Conservation (phyloP, 2,329 filamentous ascomycete genomes). For the Shiraia bambusicola region DNA sequence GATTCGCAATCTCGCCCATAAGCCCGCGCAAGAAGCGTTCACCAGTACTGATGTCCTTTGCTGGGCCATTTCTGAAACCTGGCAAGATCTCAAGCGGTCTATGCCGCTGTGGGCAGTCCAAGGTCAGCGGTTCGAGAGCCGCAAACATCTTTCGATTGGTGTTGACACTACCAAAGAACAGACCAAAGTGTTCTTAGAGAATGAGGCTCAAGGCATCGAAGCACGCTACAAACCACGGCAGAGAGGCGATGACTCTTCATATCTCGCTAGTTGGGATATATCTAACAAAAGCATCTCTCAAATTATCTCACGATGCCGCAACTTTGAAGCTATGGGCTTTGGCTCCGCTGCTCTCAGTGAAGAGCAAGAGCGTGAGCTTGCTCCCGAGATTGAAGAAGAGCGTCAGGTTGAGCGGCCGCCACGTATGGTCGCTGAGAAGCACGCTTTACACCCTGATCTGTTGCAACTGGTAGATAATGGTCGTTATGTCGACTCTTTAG, state of each 20-base stretch:
- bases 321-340: conserved; percentile 33
- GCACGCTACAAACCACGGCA: conserved; percentile 52
- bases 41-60: conserved; percentile 56
- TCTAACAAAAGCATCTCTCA: conserved; percentile 18
- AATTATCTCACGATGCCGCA: conserved; percentile 23
- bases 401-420: conserved; percentile 55
- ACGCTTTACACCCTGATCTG: conserved; percentile 47
- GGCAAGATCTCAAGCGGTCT: conserved; percentile 49
- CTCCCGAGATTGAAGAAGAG: conserved; percentile 65
- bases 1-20: conserved; percentile 43
- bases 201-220: conserved; percentile 56
- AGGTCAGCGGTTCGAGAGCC: conserved; percentile 54
- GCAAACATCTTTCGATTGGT: conserved; percentile 41
- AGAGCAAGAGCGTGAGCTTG: conserved; percentile 69
- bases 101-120: conserved; percentile 64
- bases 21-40: conserved; percentile 36
- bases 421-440: conserved; percentile 41
- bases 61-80: conserved; percentile 63
- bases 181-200: conserved; percentile 55
- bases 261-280: conserved; percentile 14
- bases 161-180: conserved; percentile 18
- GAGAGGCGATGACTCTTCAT: neutral
- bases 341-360: conserved; percentile 53
- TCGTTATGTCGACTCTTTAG: conserved; percentile 29
- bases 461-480: conserved; percentile 47